Evolutionary conservation across 768 basidiomycete species (phyloP).

Genomic region (Lentinula edodes): DNA sequence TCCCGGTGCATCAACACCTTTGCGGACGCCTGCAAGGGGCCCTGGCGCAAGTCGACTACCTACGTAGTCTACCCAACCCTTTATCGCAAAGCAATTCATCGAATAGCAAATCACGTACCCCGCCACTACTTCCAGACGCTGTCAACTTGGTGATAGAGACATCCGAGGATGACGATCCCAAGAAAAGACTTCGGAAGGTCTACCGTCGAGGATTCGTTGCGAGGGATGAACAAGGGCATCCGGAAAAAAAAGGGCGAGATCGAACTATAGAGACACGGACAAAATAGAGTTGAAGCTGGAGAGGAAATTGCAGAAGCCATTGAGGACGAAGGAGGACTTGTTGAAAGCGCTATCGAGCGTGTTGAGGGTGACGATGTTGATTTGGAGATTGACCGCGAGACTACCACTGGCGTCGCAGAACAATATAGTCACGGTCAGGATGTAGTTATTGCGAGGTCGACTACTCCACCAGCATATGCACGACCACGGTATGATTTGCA

Average conservation of each 20-base stretch:
- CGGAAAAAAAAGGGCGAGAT: conserved; percentile 31
- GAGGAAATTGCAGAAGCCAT: conserved; percentile 32
- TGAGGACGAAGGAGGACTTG: conserved; percentile 18
- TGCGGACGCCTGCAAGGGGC: background rate
- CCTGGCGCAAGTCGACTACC: background rate
- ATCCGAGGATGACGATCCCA: conserved; percentile 45
- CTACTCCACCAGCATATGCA: conserved; percentile 43
- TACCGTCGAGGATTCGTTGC: conserved; percentile 45
- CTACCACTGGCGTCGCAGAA: conserved; percentile 16
- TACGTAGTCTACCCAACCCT: conserved; percentile 25
- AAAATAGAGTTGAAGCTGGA: conserved; percentile 29
- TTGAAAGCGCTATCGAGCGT: background rate
- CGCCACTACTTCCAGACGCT: conserved; percentile 59
- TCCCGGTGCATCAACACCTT: conserved; percentile 5
- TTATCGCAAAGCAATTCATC: conserved; percentile 27
- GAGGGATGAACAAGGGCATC: conserved; percentile 26
- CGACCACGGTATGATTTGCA: conserved; percentile 28
- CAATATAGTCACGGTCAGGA: conserved; percentile 12
- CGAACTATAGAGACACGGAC: conserved; percentile 26
- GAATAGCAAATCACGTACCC: conserved; percentile 20
- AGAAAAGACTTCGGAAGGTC: conserved; percentile 42
- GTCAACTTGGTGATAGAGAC: conserved; percentile 87
- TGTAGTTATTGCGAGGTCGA: conserved; percentile 24
- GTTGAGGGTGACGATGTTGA: conserved; percentile 10
- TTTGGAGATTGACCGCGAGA: conserved; percentile 17